Conservation (phyloP, 805 yeast genomes). For the Dipodascopsis uninucleata region DNA sequence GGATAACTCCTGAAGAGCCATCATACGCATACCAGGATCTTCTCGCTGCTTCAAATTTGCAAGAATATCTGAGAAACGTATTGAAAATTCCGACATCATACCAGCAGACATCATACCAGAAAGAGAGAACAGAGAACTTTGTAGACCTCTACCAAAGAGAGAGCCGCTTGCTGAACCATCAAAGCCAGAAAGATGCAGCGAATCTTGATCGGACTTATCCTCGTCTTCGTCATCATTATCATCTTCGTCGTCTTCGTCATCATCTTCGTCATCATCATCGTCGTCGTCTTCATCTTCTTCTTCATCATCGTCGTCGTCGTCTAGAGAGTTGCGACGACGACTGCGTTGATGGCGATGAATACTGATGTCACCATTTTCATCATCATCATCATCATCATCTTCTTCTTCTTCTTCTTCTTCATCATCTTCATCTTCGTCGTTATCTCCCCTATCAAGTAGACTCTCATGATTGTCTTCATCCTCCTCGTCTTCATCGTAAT, state of each 20-base stretch:
- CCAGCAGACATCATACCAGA: conserved; percentile 29
- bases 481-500: conserved; percentile 20
- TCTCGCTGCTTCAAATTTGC: conserved; percentile 30
- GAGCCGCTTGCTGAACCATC: conserved; percentile 13
- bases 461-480: conserved; percentile 25
- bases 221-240: conserved; percentile 32
- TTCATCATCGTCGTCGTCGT: conserved; percentile 11
- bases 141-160: conserved; percentile 22
- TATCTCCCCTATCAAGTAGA: conserved; percentile 20
- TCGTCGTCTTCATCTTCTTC: conserved; percentile 34
- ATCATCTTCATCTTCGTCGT: conserved; percentile 10
- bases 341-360: background rate
- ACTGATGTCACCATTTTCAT: conserved; percentile 7
- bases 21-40: conserved; percentile 34
- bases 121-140: conserved; percentile 23
- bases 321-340: conserved; percentile 1
- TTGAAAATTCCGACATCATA: conserved; percentile 33
- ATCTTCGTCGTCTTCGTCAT: conserved; percentile 28
- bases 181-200: conserved; percentile 17
- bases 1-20: conserved; percentile 37
- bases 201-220: conserved; percentile 31
- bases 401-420: conserved; percentile 19
- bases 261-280: conserved; percentile 33
- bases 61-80: conserved; percentile 29
- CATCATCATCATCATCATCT: conserved; percentile 15